A percentile compares a stretch with the other conserved stretches of the same genome.
These are phyloP conservation scores for Euphorbia peplus DNA, from an alignment of 345 rosid species.

Conservation along the genomic window DNA sequence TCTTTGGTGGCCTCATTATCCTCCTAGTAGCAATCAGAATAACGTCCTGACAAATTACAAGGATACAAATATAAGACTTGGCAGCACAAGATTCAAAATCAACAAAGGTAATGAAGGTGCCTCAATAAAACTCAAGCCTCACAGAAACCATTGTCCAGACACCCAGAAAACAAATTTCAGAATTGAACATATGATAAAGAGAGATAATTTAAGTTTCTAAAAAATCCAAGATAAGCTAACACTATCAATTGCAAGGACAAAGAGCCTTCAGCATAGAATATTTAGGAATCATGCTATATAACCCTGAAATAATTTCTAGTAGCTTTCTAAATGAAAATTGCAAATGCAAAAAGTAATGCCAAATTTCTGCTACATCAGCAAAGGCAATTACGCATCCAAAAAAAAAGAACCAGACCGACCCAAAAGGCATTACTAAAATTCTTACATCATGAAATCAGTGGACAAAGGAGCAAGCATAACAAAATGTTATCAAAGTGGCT, in stretches of 20 bases:
- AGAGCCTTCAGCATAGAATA: not conserved
- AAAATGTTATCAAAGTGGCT: not conserved
- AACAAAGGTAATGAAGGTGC: not conserved
- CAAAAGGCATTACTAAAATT: not conserved
- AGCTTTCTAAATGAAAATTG: not conserved
- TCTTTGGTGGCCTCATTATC: slow-evolving; percentile 84
- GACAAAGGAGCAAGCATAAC: not conserved
- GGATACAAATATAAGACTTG: slow-evolving; percentile 7
- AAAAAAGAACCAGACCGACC: not conserved
- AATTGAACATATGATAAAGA: not conserved
- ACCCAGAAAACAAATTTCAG: not conserved
- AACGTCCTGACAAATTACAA: slow-evolving; percentile 50
- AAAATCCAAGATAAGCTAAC: not conserved
- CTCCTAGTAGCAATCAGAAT: slow-evolving; percentile 73
- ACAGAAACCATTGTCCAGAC: not conserved
- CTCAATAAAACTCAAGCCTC: not conserved
- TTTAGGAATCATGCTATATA: not conserved
- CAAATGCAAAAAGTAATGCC: not conserved
- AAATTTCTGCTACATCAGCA: not conserved
- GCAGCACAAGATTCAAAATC: not conserved
- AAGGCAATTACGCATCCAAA: not conserved
- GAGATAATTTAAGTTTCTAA: not conserved
- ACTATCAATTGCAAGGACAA: not conserved
- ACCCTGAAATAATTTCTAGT: not conserved
- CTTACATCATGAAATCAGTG: not conserved